phyloP scores from a whole-genome alignment of 202 grass and related monocot genomes.

The Setaria viridis region DNA sequence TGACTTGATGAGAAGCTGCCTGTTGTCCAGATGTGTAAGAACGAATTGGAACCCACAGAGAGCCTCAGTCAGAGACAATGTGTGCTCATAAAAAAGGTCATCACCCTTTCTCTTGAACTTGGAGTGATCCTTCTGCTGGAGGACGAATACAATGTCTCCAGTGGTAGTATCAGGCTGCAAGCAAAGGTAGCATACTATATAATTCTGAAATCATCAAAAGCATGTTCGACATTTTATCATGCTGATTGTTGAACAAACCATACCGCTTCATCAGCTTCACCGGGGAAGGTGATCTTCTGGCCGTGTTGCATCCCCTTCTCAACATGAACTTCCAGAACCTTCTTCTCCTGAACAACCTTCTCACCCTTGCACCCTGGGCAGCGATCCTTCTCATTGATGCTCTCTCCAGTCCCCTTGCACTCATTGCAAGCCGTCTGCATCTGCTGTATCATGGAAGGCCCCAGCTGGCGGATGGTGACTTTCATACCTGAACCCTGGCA shows the following conservation, averaged over 20 bases:
- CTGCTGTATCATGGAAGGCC: slow-evolving; percentile 94
- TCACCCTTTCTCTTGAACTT: slow-evolving; percentile 96
- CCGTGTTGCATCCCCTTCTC: slow-evolving; percentile 95
- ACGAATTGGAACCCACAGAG: slow-evolving; percentile 92
- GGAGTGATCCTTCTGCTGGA: slow-evolving; percentile 90
- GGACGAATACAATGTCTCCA: slow-evolving; percentile 93
- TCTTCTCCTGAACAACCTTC: slow-evolving; percentile 89
- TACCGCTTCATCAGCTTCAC: slow-evolving; percentile 95
- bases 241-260: slow-evolving; percentile 36
- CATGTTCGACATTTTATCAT: background rate
- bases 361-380: slow-evolving; percentile 90
- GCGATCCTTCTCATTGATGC: slow-evolving; percentile 84
- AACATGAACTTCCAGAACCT: slow-evolving; percentile 86
- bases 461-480: slow-evolving; percentile 84
- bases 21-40: slow-evolving; percentile 88
- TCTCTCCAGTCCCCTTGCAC: slow-evolving; percentile 88
- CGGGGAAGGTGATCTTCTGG: slow-evolving; percentile 95
- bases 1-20: slow-evolving; percentile 84
- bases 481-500: slow-evolving; percentile 97
- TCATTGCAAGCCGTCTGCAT: slow-evolving; percentile 94
- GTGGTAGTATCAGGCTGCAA: slow-evolving; percentile 91
- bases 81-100: slow-evolving; percentile 94
- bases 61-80: slow-evolving; percentile 83
- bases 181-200: slow-evolving; percentile 36
- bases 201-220: slow-evolving; percentile 13